phyloP scores from a whole-genome alignment of 345 rosid species.

The Abelmoschus esculentus region DNA sequence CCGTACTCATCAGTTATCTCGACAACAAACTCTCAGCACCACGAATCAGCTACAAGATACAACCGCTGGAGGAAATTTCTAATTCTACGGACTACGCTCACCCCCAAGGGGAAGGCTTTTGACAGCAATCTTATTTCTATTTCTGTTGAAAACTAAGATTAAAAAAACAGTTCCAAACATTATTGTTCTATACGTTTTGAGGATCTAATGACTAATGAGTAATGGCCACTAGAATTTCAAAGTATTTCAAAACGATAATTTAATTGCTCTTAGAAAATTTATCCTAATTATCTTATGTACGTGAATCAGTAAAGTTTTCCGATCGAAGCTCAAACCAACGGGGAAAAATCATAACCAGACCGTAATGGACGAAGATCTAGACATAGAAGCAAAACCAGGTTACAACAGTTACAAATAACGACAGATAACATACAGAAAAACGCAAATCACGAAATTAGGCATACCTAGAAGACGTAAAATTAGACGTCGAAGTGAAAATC shows the following conservation, averaged over 20 bases:
- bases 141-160: not conserved
- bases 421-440: not conserved
- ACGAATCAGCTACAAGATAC: not conserved
- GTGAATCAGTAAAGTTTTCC: not conserved
- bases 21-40: not conserved
- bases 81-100: too few relatives aligned
- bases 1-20: not conserved
- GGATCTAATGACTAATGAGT: not conserved
- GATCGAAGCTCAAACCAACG: not conserved
- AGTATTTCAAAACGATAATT: not conserved
- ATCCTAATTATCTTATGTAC: not conserved
- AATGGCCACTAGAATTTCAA: not conserved
- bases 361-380: not conserved
- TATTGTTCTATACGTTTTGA: not conserved
- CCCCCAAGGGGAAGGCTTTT: too few relatives aligned
- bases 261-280: not conserved
- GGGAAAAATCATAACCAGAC: not conserved
- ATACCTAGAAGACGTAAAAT: conserved; percentile 66
- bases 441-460: not conserved
- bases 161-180: not conserved
- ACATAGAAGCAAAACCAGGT: not conserved
- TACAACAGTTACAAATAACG: not conserved
- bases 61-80: not conserved
- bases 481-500: conserved; percentile 84
- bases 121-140: not conserved